Conservation (phyloP, 805 yeast genomes). For the Schizosaccharomyces cryophilus region DNA sequence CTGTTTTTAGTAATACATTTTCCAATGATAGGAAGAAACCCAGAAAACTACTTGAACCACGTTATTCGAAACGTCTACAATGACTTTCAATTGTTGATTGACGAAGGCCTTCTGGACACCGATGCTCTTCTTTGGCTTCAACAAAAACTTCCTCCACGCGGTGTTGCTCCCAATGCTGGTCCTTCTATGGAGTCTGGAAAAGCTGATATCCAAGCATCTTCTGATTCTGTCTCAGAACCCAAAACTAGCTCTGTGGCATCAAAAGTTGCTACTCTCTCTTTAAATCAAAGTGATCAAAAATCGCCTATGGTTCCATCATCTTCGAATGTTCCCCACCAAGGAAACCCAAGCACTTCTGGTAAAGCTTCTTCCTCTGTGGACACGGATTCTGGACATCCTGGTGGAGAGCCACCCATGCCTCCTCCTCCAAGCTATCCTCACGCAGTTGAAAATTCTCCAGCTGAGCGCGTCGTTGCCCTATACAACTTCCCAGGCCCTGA, state of each 20-base stretch:
- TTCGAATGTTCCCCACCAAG: neutral
- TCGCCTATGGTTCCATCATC: no score
- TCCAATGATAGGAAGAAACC: no score
- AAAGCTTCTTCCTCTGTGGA: neutral
- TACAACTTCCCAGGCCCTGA: constrained; percentile 58
- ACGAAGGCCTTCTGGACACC: neutral
- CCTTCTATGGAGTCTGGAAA: neutral
- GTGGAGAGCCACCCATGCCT: neutral
- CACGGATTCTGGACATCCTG: no score
- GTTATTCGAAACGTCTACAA: neutral
- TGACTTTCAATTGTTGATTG: neutral
- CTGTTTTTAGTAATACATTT: no score
- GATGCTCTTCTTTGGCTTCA: neutral
- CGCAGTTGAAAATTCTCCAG: neutral
- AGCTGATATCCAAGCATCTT: neutral
- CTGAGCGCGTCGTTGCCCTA: constrained; percentile 10
- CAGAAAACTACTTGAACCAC: neutral
- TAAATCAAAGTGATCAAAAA: no score
- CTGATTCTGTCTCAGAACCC: neutral
- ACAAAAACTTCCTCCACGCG: neutral
- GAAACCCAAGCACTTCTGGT: neutral
- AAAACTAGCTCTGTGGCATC: no score
- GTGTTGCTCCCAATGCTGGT: neutral
- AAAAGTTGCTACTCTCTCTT: no score
- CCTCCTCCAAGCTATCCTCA: neutral